Base-by-base conservation (phyloP, 192 early-diverging fungal genomes). In the Borealophlyctis nickersoniae region DNA sequence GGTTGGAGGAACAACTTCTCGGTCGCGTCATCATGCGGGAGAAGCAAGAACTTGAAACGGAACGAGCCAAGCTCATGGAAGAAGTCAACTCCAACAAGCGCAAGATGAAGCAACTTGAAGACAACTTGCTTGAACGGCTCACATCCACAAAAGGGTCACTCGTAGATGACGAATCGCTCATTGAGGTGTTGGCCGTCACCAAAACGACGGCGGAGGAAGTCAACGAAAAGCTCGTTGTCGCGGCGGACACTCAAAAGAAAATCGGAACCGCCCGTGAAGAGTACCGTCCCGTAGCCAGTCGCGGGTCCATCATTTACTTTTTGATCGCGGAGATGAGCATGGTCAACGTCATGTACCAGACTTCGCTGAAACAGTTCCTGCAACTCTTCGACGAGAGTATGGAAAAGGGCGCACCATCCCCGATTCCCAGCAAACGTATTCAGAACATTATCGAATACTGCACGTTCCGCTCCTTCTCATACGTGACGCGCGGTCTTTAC, bases 81-180 rank as follows among this genome's bases (percentile, higher is more conserved):
- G 85, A 86, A 45, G 83, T 86, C 19, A 86, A 86, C 66, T 64
- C 73, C 36, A 86, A 86, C 74, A 86, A 86, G 67, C 67, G 77
- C 54, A 86, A 83, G 60, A 86, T 86, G 85, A 86, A 86, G 67
- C 79, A 86, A 61, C 72, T 86, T 26, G 85, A 86, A 80, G 85
- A 86, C 73, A 86, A 86, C 57, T 69, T 86, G 56, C 68, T 86
- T 7, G 75, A 86, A 49, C 70, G 85, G 27, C 67, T 86, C 28
- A 86, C 85, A 4, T 86, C 83, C n/a, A 86, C 85, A 4, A 71
- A 86, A 60, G 85, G 85, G 0, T 86, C 81, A 5, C 69, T 86
- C 0, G 85, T 86, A 1, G 85, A 86, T 52, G 85, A 86, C 66
- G 83, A 86, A 65, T 86, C 85, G 0, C 76, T 86, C 23, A 86